Evolutionary conservation across 345 rosid species (phyloP).

Genomic region (Angophora floribunda): DNA sequence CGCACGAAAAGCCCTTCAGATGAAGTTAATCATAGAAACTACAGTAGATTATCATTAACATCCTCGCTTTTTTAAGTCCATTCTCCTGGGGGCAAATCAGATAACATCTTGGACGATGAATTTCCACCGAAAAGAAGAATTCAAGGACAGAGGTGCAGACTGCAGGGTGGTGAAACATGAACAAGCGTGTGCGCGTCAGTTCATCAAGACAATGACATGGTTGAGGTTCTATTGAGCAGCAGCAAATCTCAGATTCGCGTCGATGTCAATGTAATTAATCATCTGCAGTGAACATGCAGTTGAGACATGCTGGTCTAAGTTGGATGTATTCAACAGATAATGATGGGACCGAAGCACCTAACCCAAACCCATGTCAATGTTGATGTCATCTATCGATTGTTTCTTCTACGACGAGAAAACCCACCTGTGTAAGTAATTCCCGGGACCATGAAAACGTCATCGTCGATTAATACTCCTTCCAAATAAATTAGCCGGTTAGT

Average conservation of each 20-base stretch:
- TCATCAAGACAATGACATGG: background rate
- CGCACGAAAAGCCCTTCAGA: background rate
- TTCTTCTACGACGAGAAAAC: background rate
- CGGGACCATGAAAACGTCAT: background rate
- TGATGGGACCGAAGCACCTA: background rate
- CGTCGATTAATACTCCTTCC: background rate
- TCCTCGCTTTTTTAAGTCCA: background rate
- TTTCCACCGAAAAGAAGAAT: background rate
- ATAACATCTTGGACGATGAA: background rate
- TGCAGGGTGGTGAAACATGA: background rate
- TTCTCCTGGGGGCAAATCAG: background rate
- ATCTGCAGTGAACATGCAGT: background rate
- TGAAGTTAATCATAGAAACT: background rate
- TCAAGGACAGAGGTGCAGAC: background rate
- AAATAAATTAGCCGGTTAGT: background rate
- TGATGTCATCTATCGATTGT: background rate
- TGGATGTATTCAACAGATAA: background rate
- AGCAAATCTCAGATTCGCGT: background rate
- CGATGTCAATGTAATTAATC: background rate
- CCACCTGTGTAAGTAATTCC: background rate
- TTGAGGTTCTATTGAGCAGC: background rate
- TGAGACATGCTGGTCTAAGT: background rate
- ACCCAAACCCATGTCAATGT: background rate
- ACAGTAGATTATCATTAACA: background rate
- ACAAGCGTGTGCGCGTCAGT: background rate